Percentiles rank a stretch among this genome's conserved stretches.
phyloP scores from a whole-genome alignment of 139 green algal species.

The Volvox africanus region DNA sequence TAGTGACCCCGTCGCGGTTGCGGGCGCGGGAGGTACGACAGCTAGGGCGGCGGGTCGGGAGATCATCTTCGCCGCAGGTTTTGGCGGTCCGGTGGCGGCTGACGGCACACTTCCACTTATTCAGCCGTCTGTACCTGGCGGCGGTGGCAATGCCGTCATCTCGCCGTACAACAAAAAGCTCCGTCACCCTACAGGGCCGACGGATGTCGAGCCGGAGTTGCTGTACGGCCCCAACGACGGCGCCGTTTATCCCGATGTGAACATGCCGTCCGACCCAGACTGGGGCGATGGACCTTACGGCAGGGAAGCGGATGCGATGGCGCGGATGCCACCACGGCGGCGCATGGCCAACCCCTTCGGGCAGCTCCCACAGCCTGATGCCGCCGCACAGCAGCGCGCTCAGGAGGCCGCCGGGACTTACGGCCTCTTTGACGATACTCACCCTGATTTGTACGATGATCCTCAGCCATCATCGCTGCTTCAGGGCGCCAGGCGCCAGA shows the following conservation, averaged over 20 bases:
- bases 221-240: slow-evolving; percentile 43
- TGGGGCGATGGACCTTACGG: slow-evolving; percentile 29
- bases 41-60: neutral
- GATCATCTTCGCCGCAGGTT: slow-evolving; percentile 29
- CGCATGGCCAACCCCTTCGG: neutral
- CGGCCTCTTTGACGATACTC: slow-evolving; percentile 17
- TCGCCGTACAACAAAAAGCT: slow-evolving; percentile 2
- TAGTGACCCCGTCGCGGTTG: neutral
- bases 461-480: neutral
- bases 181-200: neutral
- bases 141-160: neutral
- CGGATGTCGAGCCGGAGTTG: slow-evolving; percentile 2
- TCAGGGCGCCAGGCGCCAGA: neutral
- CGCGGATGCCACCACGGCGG: neutral
- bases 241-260: neutral
- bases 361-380: neutral
- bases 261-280: slow-evolving; percentile 9
- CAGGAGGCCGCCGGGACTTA: slow-evolving; percentile 23
- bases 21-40: neutral
- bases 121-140: neutral
- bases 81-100: slow-evolving; percentile 14
- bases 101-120: slow-evolving; percentile 2
- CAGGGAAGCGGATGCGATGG: neutral
- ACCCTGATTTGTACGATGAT: neutral
- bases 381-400: neutral